Conservation (phyloP, 805 yeast species). For the Ogataea degrootiae region DNA sequence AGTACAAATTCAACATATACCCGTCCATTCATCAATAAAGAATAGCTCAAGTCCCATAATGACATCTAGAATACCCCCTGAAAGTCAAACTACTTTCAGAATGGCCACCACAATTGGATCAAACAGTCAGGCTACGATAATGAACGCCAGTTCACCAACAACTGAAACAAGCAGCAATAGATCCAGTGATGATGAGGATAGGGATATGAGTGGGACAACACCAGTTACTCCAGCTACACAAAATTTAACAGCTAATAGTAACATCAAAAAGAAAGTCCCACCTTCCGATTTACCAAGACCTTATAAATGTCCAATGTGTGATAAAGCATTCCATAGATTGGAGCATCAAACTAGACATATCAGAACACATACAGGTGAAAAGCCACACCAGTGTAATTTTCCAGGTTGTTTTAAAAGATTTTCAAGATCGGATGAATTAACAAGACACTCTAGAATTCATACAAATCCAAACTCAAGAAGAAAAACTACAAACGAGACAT, state of each 20-base stretch:
- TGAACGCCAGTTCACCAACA: neutral
- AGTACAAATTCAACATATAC: too few species aligned
- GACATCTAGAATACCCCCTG: conserved; percentile 26
- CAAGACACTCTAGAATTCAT: conserved; percentile 82
- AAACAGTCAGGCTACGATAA: neutral
- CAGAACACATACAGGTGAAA: conserved; percentile 90
- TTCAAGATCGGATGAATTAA: conserved; percentile 77
- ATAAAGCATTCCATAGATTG: conserved; percentile 78
- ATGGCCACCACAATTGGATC: conserved; percentile 21
- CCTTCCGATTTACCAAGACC: conserved; percentile 46
- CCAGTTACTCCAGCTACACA: conserved; percentile 20
- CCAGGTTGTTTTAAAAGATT: conserved; percentile 83
- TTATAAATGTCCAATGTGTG: conserved; percentile 79
- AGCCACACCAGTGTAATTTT: conserved; percentile 79
- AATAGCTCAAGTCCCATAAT: conserved; percentile 2
- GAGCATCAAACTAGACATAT: conserved; percentile 92
- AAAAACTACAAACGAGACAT: conserved; percentile 20
- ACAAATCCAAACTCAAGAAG: conserved; percentile 43
- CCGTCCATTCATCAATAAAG: too few species aligned
- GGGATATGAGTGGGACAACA: neutral
- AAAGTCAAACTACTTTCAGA: conserved; percentile 25
- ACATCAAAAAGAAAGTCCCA: conserved; percentile 20
- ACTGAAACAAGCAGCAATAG: neutral
- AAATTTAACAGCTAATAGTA: conserved; percentile 16
- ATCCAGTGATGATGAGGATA: neutral